Evolutionary conservation across 345 rosid genomes (phyloP).

Genomic region (Mallotus nudiflorus): DNA sequence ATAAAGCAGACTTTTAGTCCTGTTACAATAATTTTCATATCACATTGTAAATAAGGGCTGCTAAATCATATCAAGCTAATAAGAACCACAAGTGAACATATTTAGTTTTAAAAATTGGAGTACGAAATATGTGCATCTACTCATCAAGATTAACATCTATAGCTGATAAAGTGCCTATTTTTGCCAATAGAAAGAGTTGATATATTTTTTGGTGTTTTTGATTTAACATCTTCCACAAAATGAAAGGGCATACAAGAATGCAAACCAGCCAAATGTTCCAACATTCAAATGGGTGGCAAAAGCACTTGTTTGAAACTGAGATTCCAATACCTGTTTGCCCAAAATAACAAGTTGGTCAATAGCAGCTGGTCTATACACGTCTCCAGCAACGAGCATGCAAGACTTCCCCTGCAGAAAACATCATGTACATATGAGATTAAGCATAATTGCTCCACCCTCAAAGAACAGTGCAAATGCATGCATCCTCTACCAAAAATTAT

Average conservation of each 20-base stretch:
- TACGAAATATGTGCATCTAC: not conserved
- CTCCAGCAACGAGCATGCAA: conserved; percentile 97
- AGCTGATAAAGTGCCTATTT: not conserved
- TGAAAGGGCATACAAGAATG: not conserved
- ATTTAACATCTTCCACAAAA: conserved; percentile 5
- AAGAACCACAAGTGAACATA: conserved; percentile 8
- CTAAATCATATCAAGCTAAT: conserved; percentile 14
- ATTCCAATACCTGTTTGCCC: conserved; percentile 77
- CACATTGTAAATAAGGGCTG: not conserved
- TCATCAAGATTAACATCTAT: conserved; percentile 8
- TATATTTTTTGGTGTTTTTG: not conserved
- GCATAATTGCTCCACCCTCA: conserved; percentile 15
- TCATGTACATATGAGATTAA: conserved; percentile 12
- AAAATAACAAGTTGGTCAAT: conserved; percentile 94
- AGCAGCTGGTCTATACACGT: conserved; percentile 98
- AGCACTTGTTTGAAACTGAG: conserved; percentile 15
- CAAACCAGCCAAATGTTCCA: not conserved
- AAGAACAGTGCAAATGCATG: not conserved
- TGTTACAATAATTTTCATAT: not conserved
- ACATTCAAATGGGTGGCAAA: not conserved
- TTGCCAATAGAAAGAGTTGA: not conserved
- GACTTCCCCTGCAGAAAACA: conserved; percentile 65
- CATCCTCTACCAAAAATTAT: not conserved
- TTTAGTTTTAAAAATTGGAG: not conserved
- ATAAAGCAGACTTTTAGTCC: not conserved